These are phyloP conservation scores for Boletellus ananas DNA, from an alignment of 768 basidiomycete genomes.

Conservation along the genomic window DNA sequence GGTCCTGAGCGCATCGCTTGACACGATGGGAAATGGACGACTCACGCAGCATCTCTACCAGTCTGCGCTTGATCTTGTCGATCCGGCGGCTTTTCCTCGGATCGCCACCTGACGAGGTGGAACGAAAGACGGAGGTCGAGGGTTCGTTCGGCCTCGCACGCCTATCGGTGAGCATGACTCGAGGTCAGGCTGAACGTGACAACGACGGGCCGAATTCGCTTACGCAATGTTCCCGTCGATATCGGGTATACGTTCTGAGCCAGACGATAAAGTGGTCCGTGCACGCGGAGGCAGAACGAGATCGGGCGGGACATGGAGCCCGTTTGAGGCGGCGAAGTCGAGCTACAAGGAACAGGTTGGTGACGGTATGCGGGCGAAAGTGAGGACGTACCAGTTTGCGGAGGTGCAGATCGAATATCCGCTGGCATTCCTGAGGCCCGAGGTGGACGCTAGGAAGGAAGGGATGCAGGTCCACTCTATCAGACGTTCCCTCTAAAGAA, in stretches of 20 bases:
- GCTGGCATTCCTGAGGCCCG: not conserved
- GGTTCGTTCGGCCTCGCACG: not conserved
- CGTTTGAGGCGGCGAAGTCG: not conserved
- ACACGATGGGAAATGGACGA: too few species aligned
- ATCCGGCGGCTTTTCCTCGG: not conserved
- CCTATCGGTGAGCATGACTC: not conserved
- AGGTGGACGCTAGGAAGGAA: not conserved
- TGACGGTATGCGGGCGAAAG: not conserved
- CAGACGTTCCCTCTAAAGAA: too few species aligned
- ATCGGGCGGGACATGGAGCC: not conserved
- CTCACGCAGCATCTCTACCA: conserved; percentile 10
- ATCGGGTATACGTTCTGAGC: not conserved
- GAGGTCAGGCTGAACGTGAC: not conserved
- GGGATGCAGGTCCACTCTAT: not conserved
- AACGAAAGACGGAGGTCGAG: not conserved
- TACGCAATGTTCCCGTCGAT: not conserved
- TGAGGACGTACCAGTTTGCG: not conserved
- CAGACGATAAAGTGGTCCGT: not conserved
- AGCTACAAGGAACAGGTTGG: not conserved
- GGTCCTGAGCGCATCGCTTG: too few species aligned
- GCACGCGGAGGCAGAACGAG: not conserved
- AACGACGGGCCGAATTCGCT: not conserved
- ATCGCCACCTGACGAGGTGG: not conserved
- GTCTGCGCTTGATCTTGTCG: conserved; percentile 1
- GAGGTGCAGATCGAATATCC: not conserved